A percentile compares a stretch with the other conserved stretches of the same genome.
Conservation (phyloP, 78 protist genomes). For the Chrysochromulina parva region DNA sequence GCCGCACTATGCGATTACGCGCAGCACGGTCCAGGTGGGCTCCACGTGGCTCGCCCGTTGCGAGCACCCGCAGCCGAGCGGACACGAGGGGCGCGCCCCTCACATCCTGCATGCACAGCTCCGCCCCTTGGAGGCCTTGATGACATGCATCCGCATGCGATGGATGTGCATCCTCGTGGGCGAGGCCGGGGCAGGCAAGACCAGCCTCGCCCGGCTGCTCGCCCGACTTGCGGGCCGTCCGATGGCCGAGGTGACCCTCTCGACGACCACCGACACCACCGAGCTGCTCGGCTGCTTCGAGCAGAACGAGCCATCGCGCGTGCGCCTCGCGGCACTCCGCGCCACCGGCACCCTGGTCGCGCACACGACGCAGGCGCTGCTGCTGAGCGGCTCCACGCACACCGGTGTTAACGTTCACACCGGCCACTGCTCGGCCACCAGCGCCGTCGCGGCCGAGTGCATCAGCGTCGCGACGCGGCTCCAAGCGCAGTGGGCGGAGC, state of each 20-base stretch:
- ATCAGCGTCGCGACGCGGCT: too few relatives aligned
- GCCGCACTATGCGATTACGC: slow-evolving; percentile 18
- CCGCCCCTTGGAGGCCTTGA: slow-evolving; percentile 48
- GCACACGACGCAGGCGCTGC: too few relatives aligned
- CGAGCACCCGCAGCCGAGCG: background rate
- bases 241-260: slow-evolving; percentile 45
- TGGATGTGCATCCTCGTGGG: slow-evolving; percentile 88
- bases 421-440: background rate
- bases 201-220: slow-evolving; percentile 71
- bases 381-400: too few relatives aligned
- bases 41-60: background rate
- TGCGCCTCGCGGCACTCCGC: background rate
- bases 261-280: slow-evolving; percentile 67
- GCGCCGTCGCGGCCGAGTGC: background rate
- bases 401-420: too few relatives aligned
- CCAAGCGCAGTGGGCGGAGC: too few relatives aligned
- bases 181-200: slow-evolving; percentile 87
- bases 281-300: slow-evolving; percentile 83
- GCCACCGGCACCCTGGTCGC: too few relatives aligned
- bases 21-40: slow-evolving; percentile 37
- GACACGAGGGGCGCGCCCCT: background rate
- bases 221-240: slow-evolving; percentile 56
- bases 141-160: slow-evolving; percentile 56
- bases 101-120: background rate
- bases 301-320: slow-evolving; percentile 45